A percentile compares a stretch with the other conserved stretches of the same genome.
These are phyloP conservation scores for Dactylis glomerata DNA, from an alignment of 176 grass and related monocot genomes.

Conservation along the genomic window DNA sequence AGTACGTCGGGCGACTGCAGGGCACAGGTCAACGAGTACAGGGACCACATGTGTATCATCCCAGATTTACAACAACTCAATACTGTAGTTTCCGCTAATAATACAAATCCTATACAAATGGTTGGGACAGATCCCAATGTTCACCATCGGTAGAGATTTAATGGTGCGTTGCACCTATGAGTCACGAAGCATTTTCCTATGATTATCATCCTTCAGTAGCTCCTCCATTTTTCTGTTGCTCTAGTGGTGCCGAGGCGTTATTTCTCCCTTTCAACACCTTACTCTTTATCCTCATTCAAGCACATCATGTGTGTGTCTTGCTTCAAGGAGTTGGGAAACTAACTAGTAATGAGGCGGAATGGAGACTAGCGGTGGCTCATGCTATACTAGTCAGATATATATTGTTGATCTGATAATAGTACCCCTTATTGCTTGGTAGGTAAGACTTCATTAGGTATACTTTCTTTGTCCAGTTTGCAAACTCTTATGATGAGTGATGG, in stretches of 20 bases:
- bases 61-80: no score
- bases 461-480: background rate
- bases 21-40: no score
- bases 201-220: background rate
- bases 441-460: no score
- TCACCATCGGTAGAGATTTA: no score
- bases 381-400: background rate
- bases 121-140: no score
- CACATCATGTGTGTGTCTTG: background rate
- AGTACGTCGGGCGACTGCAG: no score
- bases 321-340: background rate
- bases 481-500: background rate
- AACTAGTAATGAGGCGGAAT: background rate
- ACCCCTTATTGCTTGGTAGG: background rate
- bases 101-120: no score
- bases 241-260: background rate
- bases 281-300: background rate
- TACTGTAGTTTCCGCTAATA: no score
- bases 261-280: background rate
- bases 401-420: background rate
- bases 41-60: no score
- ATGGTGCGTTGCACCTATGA: no score
- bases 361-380: background rate
- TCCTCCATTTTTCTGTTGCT: background rate
- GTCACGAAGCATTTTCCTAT: no score